These are phyloP conservation scores for Myrmaecium sp. DNA, from an alignment of 2,329 filamentous ascomycete genomes.

Conservation along the genomic window DNA sequence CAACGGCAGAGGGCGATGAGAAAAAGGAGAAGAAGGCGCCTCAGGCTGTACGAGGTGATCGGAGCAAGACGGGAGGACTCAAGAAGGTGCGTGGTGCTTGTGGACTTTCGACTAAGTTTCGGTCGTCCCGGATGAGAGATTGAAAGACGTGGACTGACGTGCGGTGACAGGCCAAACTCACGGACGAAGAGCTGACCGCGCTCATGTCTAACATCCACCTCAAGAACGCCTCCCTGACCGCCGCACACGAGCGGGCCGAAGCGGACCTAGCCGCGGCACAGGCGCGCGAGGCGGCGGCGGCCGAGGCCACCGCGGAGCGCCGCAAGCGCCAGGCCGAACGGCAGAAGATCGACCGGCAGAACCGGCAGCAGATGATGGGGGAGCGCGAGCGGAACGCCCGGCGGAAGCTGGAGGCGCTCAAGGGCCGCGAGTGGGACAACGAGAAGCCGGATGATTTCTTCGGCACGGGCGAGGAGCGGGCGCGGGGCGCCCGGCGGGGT, in stretches of 20 bases:
- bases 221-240: slow-evolving; percentile 41
- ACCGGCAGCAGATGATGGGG: slow-evolving; percentile 42
- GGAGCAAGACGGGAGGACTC: slow-evolving; percentile 35
- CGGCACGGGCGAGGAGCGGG: slow-evolving; percentile 22
- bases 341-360: slow-evolving; percentile 30
- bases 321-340: slow-evolving; percentile 18
- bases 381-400: slow-evolving; percentile 44
- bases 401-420: slow-evolving; percentile 40
- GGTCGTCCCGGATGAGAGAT: slow-evolving; percentile 5
- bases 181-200: slow-evolving; percentile 44
- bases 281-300: slow-evolving; percentile 42
- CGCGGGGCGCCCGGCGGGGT: slow-evolving; percentile 30
- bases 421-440: slow-evolving; percentile 44
- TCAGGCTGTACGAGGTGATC: slow-evolving; percentile 33
- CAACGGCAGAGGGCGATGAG: slow-evolving; percentile 9
- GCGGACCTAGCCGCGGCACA: slow-evolving; percentile 49
- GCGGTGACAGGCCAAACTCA: slow-evolving; percentile 37
- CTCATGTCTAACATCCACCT: slow-evolving; percentile 45
- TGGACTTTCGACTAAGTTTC: background rate
- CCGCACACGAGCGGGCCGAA: slow-evolving; percentile 47
- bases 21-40: slow-evolving; percentile 6
- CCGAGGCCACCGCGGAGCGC: slow-evolving; percentile 28
- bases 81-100: slow-evolving; percentile 22
- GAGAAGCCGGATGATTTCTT: slow-evolving; percentile 42
- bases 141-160: background rate